Evolutionary conservation across 1,284 basidiomycete species (phyloP).

Genomic region (Schizophyllum amplum): DNA sequence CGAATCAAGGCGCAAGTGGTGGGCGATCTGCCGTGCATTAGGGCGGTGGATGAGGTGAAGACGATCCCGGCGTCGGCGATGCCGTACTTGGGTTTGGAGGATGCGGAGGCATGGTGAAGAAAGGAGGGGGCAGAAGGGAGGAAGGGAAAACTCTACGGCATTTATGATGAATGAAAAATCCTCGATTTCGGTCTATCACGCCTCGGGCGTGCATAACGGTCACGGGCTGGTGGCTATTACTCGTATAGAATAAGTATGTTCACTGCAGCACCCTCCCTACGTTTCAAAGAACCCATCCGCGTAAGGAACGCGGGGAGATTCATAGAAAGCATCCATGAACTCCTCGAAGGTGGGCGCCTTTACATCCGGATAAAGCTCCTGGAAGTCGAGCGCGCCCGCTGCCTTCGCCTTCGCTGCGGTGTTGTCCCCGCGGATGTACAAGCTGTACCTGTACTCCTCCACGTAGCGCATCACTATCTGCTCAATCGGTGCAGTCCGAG

Average conservation of each 20-base stretch:
- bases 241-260: too few species aligned
- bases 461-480: too few species aligned
- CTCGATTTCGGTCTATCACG: too few species aligned
- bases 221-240: too few species aligned
- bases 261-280: too few species aligned
- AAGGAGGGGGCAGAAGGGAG: neutral
- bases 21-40: conserved; percentile 24
- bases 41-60: conserved; percentile 30
- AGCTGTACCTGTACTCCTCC: conserved; percentile 8
- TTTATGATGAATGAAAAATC: too few species aligned
- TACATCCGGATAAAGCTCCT: conserved; percentile 13
- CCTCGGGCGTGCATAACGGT: too few species aligned
- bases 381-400: conserved; percentile 3
- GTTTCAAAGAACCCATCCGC: too few species aligned
- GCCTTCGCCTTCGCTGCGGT: conserved; percentile 6
- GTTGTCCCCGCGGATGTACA: conserved; percentile 12
- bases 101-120: neutral
- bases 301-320: too few species aligned
- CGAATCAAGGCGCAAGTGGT: conserved; percentile 34
- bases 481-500: too few species aligned
- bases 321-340: neutral
- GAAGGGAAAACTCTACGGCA: too few species aligned
- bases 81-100: neutral
- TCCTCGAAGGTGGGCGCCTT: conserved; percentile 3
- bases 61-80: conserved; percentile 16